A percentile compares a stretch with the other conserved stretches of the same genome.
These are phyloP conservation scores for Eucalyptus curtisii DNA, from an alignment of 345 rosid species.

Conservation along the genomic window DNA sequence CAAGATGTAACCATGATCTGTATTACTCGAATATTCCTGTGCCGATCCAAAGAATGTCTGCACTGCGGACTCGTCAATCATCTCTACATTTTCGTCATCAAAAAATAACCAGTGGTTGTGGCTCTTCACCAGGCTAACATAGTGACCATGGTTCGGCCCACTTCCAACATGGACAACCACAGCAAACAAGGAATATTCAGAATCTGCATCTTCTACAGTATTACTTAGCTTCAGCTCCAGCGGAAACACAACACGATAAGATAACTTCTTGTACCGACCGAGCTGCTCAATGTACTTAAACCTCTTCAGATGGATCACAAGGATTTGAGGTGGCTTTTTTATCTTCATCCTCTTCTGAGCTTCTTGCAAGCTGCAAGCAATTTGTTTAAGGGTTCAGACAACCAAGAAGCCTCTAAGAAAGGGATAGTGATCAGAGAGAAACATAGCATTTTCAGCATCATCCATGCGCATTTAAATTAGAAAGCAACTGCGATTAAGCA, in stretches of 20 bases:
- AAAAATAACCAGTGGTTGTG: slow-evolving; percentile 98
- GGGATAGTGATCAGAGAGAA: background rate
- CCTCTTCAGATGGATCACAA: slow-evolving; percentile 90
- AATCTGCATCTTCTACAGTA: slow-evolving; percentile 83
- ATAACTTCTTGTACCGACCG: slow-evolving; percentile 90
- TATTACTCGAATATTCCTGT: slow-evolving; percentile 90
- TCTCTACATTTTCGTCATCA: slow-evolving; percentile 95
- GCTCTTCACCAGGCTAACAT: slow-evolving; percentile 97
- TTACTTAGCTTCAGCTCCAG: slow-evolving; percentile 93
- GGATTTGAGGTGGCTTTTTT: slow-evolving; percentile 88
- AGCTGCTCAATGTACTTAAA: slow-evolving; percentile 96
- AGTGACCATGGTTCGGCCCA: slow-evolving; percentile 96
- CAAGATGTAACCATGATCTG: slow-evolving; percentile 97
- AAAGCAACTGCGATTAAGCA: background rate
- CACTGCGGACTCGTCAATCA: slow-evolving; percentile 96
- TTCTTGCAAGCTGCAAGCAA: slow-evolving; percentile 83
- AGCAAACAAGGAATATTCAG: slow-evolving; percentile 87
- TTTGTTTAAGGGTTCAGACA: background rate
- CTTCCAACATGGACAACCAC: slow-evolving; percentile 99
- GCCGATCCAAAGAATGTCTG: slow-evolving; percentile 98
- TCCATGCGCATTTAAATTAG: background rate
- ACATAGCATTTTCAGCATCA: background rate
- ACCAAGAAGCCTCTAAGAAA: background rate
- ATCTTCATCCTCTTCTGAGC: slow-evolving; percentile 99
- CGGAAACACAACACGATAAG: slow-evolving; percentile 90